Base-by-base conservation (phyloP, 805 yeast species). In the Blastobotrys terrestris region DNA sequence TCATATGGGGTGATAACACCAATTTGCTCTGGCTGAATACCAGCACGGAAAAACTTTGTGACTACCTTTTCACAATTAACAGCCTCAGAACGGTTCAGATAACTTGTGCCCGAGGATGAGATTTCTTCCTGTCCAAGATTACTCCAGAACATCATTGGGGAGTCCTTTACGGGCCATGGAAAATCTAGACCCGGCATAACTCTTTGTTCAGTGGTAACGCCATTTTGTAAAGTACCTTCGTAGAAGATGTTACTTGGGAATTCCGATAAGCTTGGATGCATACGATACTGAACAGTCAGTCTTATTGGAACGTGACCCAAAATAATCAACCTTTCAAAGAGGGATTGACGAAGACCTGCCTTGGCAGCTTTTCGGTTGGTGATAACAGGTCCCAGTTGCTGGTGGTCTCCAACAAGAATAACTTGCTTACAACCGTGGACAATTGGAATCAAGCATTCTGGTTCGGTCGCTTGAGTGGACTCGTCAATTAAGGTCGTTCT, bases 91-190 rank as follows among this genome's bases (percentile, higher is more conserved):
- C 96, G 75, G 68, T 91, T 91, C 60, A 91, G 73, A 62, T 75
- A 90, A 6, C 95, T 85, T 3, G 85, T 83, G 53, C 97, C 97
- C 57, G 81, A 77, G 0, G 83, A 79, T 20, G 94, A 81, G 49
- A 91, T 79, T 68, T 91, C 97, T 72, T 91, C 97, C 58, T 85
- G 82, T 41, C 97, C 96, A 64, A 82, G 81, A 59, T 84, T 84
- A 0, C 87, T 84, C 97, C 97, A 90, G 62, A 91, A 87, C 94
- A 91, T 86, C 96, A 89, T 88, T n/a, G 97, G 97, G 3, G 75
- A 77, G 48, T 81, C 84, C 20, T 75, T 74, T 22, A 86, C 83
- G 1, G 96, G 96, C 97, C 97, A 91, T n/a, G 96, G 96, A 72
- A 90, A 89, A 3, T 77, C 72, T 4, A 81, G 73, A 31, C 78